These are phyloP conservation scores for Aeschynomene evenia DNA, from an alignment of 306 rosid genomes.

Conservation along the genomic window DNA sequence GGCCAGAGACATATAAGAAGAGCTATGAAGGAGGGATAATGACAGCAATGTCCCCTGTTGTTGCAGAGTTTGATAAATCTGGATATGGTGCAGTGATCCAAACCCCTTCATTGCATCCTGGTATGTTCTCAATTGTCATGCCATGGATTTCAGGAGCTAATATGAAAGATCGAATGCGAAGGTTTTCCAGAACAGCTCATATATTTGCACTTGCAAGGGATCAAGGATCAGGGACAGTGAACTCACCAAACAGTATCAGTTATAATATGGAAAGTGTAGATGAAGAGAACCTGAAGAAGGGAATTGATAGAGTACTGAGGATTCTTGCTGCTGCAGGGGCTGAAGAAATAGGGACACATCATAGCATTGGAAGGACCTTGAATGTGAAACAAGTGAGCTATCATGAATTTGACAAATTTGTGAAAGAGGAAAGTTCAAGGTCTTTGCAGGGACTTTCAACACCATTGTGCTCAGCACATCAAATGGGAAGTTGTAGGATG, in stretches of 20 bases:
- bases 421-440: slow-evolving; percentile 73
- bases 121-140: slow-evolving; percentile 70
- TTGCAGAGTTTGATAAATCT: slow-evolving; percentile 50
- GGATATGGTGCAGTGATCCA: slow-evolving; percentile 80
- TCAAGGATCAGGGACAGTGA: slow-evolving; percentile 58
- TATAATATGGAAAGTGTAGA: slow-evolving; percentile 49
- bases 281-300: slow-evolving; percentile 52
- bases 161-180: slow-evolving; percentile 60
- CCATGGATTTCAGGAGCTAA: slow-evolving; percentile 81
- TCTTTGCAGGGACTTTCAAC: slow-evolving; percentile 45
- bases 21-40: slow-evolving; percentile 91
- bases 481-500: slow-evolving; percentile 90
- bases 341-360: slow-evolving; percentile 84
- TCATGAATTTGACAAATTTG: slow-evolving; percentile 63
- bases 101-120: slow-evolving; percentile 88
- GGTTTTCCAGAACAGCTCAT: slow-evolving; percentile 72
- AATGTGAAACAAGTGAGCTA: slow-evolving; percentile 53
- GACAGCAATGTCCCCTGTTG: slow-evolving; percentile 83
- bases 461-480: slow-evolving; percentile 75
- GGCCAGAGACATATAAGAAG: slow-evolving; percentile 62
- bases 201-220: slow-evolving; percentile 81
- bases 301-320: slow-evolving; percentile 63
- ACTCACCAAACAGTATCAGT: slow-evolving; percentile 36
- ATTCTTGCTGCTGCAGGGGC: slow-evolving; percentile 88
- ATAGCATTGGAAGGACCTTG: slow-evolving; percentile 50